These are phyloP conservation scores for Pseudisothecium myosuroides DNA, from an alignment of 225 moss, liverwort and hornwort genomes.

Conservation along the genomic window DNA sequence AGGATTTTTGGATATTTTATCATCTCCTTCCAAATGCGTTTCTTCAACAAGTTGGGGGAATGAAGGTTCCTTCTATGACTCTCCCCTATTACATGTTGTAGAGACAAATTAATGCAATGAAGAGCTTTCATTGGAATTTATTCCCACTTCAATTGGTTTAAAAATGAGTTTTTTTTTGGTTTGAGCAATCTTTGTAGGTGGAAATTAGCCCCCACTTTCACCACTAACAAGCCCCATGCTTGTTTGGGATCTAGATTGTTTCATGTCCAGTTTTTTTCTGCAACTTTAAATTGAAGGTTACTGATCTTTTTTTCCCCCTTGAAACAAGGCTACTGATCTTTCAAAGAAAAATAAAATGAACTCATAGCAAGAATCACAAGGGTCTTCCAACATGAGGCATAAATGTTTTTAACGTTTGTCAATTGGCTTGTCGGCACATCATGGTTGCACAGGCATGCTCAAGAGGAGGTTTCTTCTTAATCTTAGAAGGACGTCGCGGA, in stretches of 20 bases:
- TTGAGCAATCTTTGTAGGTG: neutral
- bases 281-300: neutral
- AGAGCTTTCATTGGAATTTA: neutral
- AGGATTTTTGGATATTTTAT: neutral
- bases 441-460: neutral
- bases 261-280: rapidly evolving
- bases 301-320: too few species aligned
- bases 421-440: neutral
- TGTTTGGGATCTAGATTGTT: neutral
- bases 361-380: neutral
- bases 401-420: neutral
- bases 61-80: rapidly evolving
- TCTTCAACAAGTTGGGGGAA: neutral
- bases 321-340: neutral
- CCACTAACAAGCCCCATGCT: too few species aligned
- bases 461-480: neutral
- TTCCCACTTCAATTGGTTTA: neutral
- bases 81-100: rapidly evolving
- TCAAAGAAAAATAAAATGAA: too few species aligned
- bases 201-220: neutral
- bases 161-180: neutral
- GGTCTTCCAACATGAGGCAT: neutral
- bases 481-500: too few species aligned
- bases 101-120: neutral
- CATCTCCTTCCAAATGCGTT: neutral